Evolutionary conservation across 192 early-diverging fungal genomes (phyloP).

Genomic region (Podila verticillata): DNA sequence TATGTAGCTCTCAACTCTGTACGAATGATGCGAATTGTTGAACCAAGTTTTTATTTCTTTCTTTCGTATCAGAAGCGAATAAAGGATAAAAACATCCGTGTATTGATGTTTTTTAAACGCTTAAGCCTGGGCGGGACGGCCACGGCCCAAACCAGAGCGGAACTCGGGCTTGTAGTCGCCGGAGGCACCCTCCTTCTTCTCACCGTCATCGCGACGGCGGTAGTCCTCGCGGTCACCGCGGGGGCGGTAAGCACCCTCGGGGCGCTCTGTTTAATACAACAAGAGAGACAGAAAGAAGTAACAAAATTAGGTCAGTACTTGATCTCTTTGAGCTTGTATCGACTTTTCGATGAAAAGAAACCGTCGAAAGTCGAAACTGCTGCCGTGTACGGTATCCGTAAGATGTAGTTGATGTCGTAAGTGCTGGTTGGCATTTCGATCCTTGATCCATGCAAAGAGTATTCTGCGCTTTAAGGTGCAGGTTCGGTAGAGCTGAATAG

Average conservation of each 20-base stretch:
- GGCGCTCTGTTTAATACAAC: conserved; percentile 60
- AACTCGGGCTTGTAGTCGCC: conserved; percentile 98
- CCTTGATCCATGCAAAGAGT: too few species aligned
- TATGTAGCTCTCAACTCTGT: too few species aligned
- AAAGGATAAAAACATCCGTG: too few species aligned
- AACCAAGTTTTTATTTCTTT: conserved; percentile 7
- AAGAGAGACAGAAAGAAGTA: neutral
- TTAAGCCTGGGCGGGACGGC: conserved; percentile 59
- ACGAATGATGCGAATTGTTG: too few species aligned
- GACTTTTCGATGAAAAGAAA: too few species aligned
- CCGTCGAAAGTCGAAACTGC: too few species aligned
- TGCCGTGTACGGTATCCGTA: too few species aligned
- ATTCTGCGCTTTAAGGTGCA: too few species aligned
- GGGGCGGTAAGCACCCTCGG: conserved; percentile 67
- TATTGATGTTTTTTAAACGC: conserved; percentile 8
- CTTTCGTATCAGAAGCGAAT: conserved; percentile 1
- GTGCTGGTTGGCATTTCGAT: too few species aligned
- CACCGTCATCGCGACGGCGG: conserved; percentile 82
- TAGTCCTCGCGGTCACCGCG: conserved; percentile 89
- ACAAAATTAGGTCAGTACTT: conserved; percentile 30
- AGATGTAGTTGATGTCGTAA: too few species aligned
- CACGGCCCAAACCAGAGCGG: conserved; percentile 93
- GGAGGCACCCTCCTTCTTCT: conserved; percentile 92
- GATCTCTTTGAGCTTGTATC: neutral
- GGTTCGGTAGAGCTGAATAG: too few species aligned